Evolutionary conservation across 2,329 filamentous ascomycete genomes (phyloP), one percentile per base, ranked within the genome.

Genomic region (Colletotrichum viniferum): DNA sequence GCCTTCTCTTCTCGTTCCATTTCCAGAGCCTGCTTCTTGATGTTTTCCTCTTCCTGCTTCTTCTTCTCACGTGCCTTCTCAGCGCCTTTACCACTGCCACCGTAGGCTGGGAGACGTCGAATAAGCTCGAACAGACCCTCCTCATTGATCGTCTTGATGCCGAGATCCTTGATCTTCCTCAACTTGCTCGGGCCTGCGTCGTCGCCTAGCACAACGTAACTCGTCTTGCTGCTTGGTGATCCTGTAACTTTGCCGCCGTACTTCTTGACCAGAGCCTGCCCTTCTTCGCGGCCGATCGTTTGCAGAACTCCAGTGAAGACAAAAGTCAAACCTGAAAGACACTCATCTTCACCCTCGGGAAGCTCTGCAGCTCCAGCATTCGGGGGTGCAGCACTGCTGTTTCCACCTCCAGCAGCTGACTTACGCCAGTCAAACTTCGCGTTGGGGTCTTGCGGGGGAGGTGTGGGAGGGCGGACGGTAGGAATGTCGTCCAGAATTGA

Each of bases 181-280:
- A 99, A 88, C 83, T 99, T 99, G 84, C 94, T 97, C 1, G 97
- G 97, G 0, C 97, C 97, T 28, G 97, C 97, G 83, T 98, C 97
- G 30, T 90, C 90, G 58, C 97, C 97, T 4, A 99, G 90, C 18
- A 99, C 95, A 61, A 99, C 96, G 81, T 95, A 99, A 81, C 91
- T 97, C 1, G 97, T 99, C 85, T 98, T 98, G 81, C 93, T 94
- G 82, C 96, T 98, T 24, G 97, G 97, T 7, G 92, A 93, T 12
- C 88, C 89, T 12, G 94, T 98, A 28, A 98, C 93, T 85, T 98
- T 98, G 69, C 97, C 97, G 56, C 97, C 97, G 83, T 98, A 97
- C 77, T 93, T 92, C 84, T 99, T 99, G 72, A 98, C 95, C 21
- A 99, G 87, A 58, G 91, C 92, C 78, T 96, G 93, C 2, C 92